Evolutionary conservation across 2,329 filamentous ascomycete species (phyloP).

Genomic region (Phoma sp.): DNA sequence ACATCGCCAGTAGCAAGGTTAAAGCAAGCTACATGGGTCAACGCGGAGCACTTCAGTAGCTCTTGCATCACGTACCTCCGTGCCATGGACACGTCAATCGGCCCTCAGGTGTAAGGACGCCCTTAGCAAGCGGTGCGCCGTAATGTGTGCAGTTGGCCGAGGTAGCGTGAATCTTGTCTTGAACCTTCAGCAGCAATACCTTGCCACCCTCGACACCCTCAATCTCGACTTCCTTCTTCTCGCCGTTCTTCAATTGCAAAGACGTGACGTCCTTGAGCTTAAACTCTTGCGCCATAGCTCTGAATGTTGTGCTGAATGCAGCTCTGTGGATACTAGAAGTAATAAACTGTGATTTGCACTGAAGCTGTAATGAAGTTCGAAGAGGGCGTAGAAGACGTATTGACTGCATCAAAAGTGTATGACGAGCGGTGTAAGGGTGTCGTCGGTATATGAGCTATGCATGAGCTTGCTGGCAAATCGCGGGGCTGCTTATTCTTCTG

Average conservation of each 20-base stretch:
- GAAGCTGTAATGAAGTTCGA: conserved; percentile 29
- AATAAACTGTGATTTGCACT: conserved; percentile 19
- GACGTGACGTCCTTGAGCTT: conserved; percentile 78
- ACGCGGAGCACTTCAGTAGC: conserved; percentile 11
- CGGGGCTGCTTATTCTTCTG: conserved; percentile 19
- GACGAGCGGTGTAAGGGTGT: conserved; percentile 11
- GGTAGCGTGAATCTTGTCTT: conserved; percentile 78
- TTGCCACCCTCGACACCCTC: conserved; percentile 88
- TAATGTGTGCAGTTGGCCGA: conserved; percentile 90
- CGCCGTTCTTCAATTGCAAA: conserved; percentile 76
- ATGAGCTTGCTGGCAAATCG: conserved; percentile 12
- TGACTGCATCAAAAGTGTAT: conserved; percentile 34
- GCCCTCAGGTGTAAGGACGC: conserved; percentile 81
- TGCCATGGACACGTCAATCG: conserved; percentile 95
- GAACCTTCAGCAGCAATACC: conserved; percentile 82
- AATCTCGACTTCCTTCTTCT: conserved; percentile 89
- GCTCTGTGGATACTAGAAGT: conserved; percentile 26
- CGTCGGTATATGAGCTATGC: conserved; percentile 13
- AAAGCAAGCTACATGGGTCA: conserved; percentile 76
- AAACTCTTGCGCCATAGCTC: conserved; percentile 57
- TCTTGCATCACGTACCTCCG: conserved; percentile 68
- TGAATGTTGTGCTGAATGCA: conserved; percentile 35
- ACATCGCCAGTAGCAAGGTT: conserved; percentile 88
- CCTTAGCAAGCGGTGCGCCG: conserved; percentile 86
- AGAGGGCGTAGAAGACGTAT: conserved; percentile 35